Percentiles rank a stretch among this genome's conserved stretches.
These are phyloP conservation scores for Botrytis squamosa DNA, from an alignment of 2,329 filamentous ascomycete species.

Conservation along the genomic window DNA sequence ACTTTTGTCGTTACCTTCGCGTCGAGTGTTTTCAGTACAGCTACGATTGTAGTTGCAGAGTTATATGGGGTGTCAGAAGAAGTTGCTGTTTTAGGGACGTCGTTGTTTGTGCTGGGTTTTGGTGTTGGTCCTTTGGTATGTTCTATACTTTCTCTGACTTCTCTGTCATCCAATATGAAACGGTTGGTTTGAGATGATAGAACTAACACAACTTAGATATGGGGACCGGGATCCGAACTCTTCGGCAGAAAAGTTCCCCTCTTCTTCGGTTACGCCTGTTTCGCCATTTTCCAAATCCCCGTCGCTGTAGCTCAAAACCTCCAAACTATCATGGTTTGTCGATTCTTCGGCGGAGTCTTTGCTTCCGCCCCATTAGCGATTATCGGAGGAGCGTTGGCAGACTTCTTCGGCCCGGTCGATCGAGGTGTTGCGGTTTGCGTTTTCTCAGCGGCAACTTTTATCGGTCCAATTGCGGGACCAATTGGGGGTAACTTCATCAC, in stretches of 20 bases:
- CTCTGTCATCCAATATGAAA: not conserved
- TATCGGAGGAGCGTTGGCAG: constrained; percentile 58
- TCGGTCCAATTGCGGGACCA: constrained; percentile 43
- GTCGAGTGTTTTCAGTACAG: constrained; percentile 34
- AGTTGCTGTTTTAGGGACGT: constrained; percentile 62
- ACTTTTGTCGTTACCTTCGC: constrained; percentile 42
- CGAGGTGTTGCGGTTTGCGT: constrained; percentile 65
- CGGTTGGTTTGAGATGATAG: not conserved
- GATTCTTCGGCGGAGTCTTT: constrained; percentile 54
- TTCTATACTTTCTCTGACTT: constrained; percentile 23
- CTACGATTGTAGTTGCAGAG: constrained; percentile 28
- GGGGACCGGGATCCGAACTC: constrained; percentile 47
- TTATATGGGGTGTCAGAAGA: constrained; percentile 32
- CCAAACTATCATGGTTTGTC: constrained; percentile 52
- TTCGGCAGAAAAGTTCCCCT: constrained; percentile 51
- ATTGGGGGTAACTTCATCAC: constrained; percentile 45
- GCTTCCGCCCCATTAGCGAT: constrained; percentile 51
- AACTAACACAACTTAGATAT: constrained; percentile 34
- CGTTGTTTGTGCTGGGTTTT: constrained; percentile 67
- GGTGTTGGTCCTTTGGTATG: constrained; percentile 66
- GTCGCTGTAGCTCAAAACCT: constrained; percentile 54
- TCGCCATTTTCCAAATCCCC: constrained; percentile 55
- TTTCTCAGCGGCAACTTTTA: constrained; percentile 50
- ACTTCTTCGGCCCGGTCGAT: constrained; percentile 59
- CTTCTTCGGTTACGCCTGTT: constrained; percentile 48